phyloP scores from a whole-genome alignment of 2,329 filamentous ascomycete species.

The Neodidymelliopsis sp. region DNA sequence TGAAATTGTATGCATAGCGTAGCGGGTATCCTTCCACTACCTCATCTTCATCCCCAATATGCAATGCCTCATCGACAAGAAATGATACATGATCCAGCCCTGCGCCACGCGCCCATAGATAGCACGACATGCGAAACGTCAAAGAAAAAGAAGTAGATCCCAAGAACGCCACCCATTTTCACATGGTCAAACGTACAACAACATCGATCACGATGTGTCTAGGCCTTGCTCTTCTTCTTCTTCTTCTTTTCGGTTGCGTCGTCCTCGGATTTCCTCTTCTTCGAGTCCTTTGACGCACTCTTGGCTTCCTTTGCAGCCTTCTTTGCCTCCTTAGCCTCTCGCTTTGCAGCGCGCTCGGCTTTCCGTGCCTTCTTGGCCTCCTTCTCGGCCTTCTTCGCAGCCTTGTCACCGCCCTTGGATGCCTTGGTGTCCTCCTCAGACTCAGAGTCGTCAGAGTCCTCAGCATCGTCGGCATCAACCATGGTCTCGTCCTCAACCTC shows the following conservation, averaged over 20 bases:
- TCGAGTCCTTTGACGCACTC: slow-evolving; percentile 62
- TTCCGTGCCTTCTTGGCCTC: slow-evolving; percentile 55
- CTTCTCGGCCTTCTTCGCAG: slow-evolving; percentile 51
- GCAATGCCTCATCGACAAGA: slow-evolving; percentile 27
- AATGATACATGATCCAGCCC: slow-evolving; percentile 28
- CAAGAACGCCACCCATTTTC: slow-evolving; percentile 23
- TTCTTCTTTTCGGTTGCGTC: slow-evolving; percentile 61
- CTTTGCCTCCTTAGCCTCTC: slow-evolving; percentile 59
- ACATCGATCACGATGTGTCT: slow-evolving; percentile 24
- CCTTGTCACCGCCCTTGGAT: slow-evolving; percentile 48
- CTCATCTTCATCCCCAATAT: slow-evolving; percentile 17
- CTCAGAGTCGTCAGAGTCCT: slow-evolving; percentile 46
- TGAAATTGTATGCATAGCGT: slow-evolving; percentile 19
- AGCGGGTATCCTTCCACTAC: slow-evolving; percentile 21
- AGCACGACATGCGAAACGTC: slow-evolving; percentile 19
- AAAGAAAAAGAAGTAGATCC: slow-evolving; percentile 21
- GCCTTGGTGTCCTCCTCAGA: slow-evolving; percentile 41
- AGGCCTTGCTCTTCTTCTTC: slow-evolving; percentile 64
- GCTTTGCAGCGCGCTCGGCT: slow-evolving; percentile 49
- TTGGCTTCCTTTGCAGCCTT: slow-evolving; percentile 60
- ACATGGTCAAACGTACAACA: slow-evolving; percentile 21
- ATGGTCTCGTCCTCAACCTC: slow-evolving; percentile 56
- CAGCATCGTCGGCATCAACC: slow-evolving; percentile 48
- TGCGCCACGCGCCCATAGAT: slow-evolving; percentile 25
- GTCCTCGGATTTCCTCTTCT: slow-evolving; percentile 58